Evolutionary conservation across 495 filamentous ascomycete genomes (phyloP).

Genomic region (Hyaloscypha finlandica): DNA sequence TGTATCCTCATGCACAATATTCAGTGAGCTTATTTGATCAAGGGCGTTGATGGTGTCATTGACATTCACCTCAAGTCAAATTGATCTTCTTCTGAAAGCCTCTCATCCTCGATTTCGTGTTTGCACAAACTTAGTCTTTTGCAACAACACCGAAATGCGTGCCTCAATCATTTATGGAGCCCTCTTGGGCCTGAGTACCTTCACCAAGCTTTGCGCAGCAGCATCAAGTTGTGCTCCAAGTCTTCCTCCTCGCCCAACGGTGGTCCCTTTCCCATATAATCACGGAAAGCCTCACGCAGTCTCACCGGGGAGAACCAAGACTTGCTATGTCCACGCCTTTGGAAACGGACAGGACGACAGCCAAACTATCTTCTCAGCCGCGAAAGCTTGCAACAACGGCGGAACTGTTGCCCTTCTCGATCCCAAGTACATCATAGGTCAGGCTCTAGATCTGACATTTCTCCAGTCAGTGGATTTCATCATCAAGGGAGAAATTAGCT

Average conservation of each 20-base stretch:
- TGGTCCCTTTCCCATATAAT: background rate
- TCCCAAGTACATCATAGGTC: conserved; percentile 59
- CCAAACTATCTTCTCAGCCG: conserved; percentile 51
- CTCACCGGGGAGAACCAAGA: conserved; percentile 24
- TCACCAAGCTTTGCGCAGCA: background rate
- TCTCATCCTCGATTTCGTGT: too few relatives aligned
- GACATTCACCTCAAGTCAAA: too few relatives aligned
- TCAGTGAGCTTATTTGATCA: too few relatives aligned
- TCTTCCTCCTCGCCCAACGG: background rate
- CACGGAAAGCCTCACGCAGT: conserved; percentile 27
- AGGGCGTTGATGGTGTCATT: too few relatives aligned
- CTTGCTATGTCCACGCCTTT: conserved; percentile 32
- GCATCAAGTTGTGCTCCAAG: background rate
- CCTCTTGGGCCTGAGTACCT: background rate
- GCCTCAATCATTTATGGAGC: background rate
- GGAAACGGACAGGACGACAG: conserved; percentile 55
- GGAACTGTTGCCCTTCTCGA: conserved; percentile 60
- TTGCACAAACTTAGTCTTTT: too few relatives aligned
- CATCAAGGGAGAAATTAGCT: conserved; percentile 55
- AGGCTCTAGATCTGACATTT: conserved; percentile 61
- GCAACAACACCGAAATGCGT: background rate
- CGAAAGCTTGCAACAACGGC: conserved; percentile 65
- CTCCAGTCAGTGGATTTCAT: conserved; percentile 58
- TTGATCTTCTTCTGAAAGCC: too few relatives aligned
- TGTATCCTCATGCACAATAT: too few relatives aligned